A percentile compares a stretch with the other conserved stretches of the same genome.
phyloP scores from a whole-genome alignment of 1,139 yeast species.

The Scheffersomyces lignicola region DNA sequence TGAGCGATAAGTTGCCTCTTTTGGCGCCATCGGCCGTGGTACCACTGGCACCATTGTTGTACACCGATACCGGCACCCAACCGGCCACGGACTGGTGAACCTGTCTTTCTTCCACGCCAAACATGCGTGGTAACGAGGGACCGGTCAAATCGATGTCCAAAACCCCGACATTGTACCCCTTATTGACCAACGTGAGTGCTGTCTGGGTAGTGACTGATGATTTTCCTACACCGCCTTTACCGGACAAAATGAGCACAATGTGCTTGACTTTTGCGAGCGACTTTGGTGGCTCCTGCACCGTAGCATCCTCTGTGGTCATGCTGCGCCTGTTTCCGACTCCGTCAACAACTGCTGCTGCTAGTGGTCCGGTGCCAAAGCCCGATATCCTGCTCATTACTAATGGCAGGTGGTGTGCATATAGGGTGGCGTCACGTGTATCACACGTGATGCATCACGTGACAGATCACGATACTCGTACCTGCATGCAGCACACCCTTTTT shows the following conservation, averaged over 20 bases:
- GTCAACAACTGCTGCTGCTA: too few relatives aligned
- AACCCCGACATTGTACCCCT: conserved; percentile 84
- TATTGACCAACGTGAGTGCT: conserved; percentile 70
- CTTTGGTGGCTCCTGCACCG: conserved; percentile 39
- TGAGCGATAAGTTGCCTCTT: conserved; percentile 52
- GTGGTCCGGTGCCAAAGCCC: too few relatives aligned
- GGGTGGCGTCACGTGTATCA: too few relatives aligned
- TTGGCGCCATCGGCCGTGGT: conserved; percentile 27
- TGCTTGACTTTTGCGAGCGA: conserved; percentile 69
- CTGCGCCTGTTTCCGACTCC: conserved; percentile 4
- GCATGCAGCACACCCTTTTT: too few relatives aligned
- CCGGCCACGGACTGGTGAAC: conserved; percentile 82
- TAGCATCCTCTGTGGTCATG: too few relatives aligned
- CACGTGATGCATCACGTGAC: too few relatives aligned
- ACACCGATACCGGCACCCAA: conserved; percentile 82
- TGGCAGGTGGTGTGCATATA: too few relatives aligned
- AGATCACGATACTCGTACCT: too few relatives aligned
- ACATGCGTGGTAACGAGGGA: conserved; percentile 95
- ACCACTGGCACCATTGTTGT: conserved; percentile 11
- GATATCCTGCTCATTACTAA: too few relatives aligned
- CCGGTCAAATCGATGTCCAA: conserved; percentile 95
- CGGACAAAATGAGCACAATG: conserved; percentile 48
- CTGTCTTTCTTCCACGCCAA: conserved; percentile 79
- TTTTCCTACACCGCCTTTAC: conserved; percentile 78
- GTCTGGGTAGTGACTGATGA: conserved; percentile 93